Percentiles rank a stretch among this genome's conserved stretches.
Conservation (phyloP, 1,139 yeast genomes). For the Debaryomycetaceae sp. region DNA sequence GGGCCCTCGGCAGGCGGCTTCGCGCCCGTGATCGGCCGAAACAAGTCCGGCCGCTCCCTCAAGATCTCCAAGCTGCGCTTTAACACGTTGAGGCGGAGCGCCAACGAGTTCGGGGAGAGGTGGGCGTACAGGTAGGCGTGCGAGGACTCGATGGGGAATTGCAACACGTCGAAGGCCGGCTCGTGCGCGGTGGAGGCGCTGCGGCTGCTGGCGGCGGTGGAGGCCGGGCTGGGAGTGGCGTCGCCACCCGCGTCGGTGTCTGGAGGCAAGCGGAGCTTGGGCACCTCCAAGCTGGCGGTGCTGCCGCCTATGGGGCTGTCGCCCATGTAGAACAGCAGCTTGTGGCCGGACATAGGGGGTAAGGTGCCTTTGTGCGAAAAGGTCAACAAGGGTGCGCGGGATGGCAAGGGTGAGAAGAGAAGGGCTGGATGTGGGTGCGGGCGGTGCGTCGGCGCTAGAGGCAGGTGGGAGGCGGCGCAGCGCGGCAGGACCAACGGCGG, state of each 20-base stretch:
- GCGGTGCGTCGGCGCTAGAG: too few relatives aligned
- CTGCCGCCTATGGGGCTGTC: too few relatives aligned
- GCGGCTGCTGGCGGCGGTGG: slow-evolving; percentile 5
- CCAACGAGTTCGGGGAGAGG: slow-evolving; percentile 73
- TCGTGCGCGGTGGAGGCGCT: background rate
- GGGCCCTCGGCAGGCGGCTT: background rate
- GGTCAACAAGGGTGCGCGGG: background rate
- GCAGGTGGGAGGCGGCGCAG: too few relatives aligned
- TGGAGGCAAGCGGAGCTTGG: too few relatives aligned
- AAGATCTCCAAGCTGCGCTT: slow-evolving; percentile 72
- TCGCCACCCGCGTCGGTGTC: too few relatives aligned
- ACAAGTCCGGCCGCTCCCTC: slow-evolving; percentile 56
- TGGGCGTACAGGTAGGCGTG: slow-evolving; percentile 86
- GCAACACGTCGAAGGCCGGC: slow-evolving; percentile 30
- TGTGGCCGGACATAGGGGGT: background rate
- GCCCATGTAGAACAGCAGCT: slow-evolving; percentile 8
- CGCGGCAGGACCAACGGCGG: too few relatives aligned
- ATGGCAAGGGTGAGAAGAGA: background rate
- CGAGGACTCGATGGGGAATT: slow-evolving; percentile 74
- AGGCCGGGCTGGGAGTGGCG: background rate
- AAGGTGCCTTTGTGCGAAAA: background rate
- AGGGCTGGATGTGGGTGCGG: background rate
- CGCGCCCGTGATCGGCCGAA: slow-evolving; percentile 19
- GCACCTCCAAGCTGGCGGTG: too few relatives aligned
- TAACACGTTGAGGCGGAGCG: slow-evolving; percentile 68